Percentiles rank a stretch among this genome's conserved stretches.
These are phyloP conservation scores for Diaporthe destruens DNA, from an alignment of 2,329 filamentous ascomycete species.

Conservation along the genomic window DNA sequence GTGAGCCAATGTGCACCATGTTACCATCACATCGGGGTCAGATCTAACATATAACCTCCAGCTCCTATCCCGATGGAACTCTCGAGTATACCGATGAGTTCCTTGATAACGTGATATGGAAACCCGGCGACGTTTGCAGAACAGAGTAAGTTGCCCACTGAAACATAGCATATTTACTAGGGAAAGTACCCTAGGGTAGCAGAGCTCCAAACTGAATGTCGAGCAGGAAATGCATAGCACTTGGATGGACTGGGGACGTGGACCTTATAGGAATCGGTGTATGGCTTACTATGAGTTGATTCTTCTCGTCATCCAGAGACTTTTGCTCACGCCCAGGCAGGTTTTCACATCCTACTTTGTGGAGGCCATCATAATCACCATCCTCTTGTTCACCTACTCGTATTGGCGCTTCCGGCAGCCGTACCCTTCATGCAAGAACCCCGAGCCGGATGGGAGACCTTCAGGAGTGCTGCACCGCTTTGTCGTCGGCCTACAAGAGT, in stretches of 20 bases:
- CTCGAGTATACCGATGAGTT: neutral
- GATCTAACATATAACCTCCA: neutral
- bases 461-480: neutral
- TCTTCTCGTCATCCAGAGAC: neutral
- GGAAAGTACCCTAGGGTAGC: too few species aligned
- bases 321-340: neutral
- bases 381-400: neutral
- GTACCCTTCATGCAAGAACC: neutral
- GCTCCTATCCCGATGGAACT: neutral
- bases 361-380: neutral
- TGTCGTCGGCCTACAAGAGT: neutral
- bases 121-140: fast-evolving
- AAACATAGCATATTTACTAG: neutral
- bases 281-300: too few species aligned
- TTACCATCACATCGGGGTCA: neutral
- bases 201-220: neutral
- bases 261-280: conserved; percentile 1
- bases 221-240: neutral
- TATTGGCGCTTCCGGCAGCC: neutral
- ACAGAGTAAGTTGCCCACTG: neutral
- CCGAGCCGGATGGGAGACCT: neutral
- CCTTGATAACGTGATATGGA: neutral
- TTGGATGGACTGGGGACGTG: neutral
- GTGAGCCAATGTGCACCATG: neutral
- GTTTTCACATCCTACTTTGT: neutral